Conservation (phyloP, 208 protist species). For the Blastocrithidia nonstop region DNA sequence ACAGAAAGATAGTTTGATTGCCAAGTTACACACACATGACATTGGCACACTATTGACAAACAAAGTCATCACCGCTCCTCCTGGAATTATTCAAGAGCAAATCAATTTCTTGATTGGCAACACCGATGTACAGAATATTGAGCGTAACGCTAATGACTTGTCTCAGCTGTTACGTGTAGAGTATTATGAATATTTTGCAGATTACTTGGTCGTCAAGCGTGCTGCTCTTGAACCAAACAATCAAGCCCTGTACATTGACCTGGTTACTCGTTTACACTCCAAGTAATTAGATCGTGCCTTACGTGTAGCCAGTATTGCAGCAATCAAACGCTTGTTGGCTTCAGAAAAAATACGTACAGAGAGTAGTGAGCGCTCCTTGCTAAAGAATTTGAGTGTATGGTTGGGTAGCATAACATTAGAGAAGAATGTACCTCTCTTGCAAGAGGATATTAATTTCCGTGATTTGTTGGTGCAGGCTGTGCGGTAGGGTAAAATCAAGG, state of each 20-base stretch:
- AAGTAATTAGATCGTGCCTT: slow-evolving; percentile 75
- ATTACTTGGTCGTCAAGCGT: slow-evolving; percentile 97
- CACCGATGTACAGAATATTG: slow-evolving; percentile 72
- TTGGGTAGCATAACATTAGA: slow-evolving; percentile 95
- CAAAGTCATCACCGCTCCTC: slow-evolving; percentile 57
- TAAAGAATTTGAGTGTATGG: slow-evolving; percentile 98
- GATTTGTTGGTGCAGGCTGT: slow-evolving; percentile 91
- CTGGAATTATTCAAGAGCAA: slow-evolving; percentile 79
- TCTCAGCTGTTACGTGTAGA: slow-evolving; percentile 61
- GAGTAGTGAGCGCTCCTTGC: slow-evolving; percentile 84
- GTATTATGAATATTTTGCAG: slow-evolving; percentile 86
- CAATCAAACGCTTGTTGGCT: slow-evolving; percentile 78
- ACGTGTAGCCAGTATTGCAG: slow-evolving; percentile 64
- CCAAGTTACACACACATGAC: slow-evolving; percentile 73
- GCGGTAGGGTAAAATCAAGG: slow-evolving; percentile 88
- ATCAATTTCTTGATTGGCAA: slow-evolving; percentile 89
- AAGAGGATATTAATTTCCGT: slow-evolving; percentile 90
- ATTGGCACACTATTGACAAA: slow-evolving; percentile 70
- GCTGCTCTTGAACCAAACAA: slow-evolving; percentile 97
- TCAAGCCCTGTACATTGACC: slow-evolving; percentile 85
- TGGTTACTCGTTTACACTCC: slow-evolving; percentile 67
- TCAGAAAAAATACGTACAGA: slow-evolving; percentile 90
- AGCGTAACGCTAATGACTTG: slow-evolving; percentile 68
- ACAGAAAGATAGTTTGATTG: slow-evolving; percentile 10
- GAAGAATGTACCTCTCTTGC: slow-evolving; percentile 94